phyloP scores from a whole-genome alignment of 768 basidiomycete genomes.

The Tricholoma hemisulphureum region DNA sequence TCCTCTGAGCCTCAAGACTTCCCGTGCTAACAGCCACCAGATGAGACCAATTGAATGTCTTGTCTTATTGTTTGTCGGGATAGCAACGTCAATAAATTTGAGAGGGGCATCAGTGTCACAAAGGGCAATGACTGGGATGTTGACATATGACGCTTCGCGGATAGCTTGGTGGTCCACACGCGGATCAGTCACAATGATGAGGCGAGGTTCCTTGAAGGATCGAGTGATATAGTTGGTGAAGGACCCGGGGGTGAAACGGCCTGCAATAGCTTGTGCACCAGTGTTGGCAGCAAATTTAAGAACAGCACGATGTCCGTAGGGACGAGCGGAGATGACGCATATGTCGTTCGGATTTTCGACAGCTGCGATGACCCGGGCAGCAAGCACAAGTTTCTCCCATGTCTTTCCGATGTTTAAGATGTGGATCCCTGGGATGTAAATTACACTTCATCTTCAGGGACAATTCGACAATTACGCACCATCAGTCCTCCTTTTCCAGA shows the following conservation, averaged over 20 bases:
- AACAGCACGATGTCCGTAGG: conserved; percentile 99
- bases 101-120: conserved; percentile 98
- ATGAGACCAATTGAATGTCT: conserved; percentile 95
- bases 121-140: conserved; percentile 99
- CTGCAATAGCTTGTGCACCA: conserved; percentile 97
- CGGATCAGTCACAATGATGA: conserved; percentile 98
- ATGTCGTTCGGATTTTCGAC: conserved; percentile 98
- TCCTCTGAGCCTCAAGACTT: conserved; percentile 94
- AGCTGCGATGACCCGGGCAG: conserved; percentile 95
- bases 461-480: conserved; percentile 52
- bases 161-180: conserved; percentile 99
- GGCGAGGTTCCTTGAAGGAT: conserved; percentile 99
- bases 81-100: conserved; percentile 96
- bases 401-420: conserved; percentile 99
- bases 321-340: conserved; percentile 96
- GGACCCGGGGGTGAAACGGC: conserved; percentile 97
- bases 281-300: conserved; percentile 98
- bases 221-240: conserved; percentile 99
- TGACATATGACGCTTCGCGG: conserved; percentile 99
- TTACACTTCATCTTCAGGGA: conserved; percentile 3
- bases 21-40: conserved; percentile 97
- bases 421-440: conserved; percentile 73
- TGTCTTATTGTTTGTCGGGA: conserved; percentile 99
- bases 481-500: conserved; percentile 95
- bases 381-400: conserved; percentile 99